phyloP scores from a whole-genome alignment of 768 basidiomycete genomes.

The Hypholoma sublateritium region DNA sequence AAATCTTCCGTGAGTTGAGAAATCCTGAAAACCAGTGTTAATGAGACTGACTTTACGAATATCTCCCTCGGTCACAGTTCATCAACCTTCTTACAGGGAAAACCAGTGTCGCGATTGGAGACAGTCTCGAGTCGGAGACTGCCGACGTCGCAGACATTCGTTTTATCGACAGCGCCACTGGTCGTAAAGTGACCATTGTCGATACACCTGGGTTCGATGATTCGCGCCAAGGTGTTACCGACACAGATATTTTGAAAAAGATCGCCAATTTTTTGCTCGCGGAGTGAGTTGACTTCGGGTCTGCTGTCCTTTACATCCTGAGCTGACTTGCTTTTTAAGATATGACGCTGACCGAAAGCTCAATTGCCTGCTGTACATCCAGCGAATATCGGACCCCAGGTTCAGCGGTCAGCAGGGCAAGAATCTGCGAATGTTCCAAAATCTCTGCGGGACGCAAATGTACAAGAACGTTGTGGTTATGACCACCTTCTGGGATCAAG shows the following conservation, averaged over 20 bases:
- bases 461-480: conserved; percentile 23
- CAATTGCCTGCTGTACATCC: background rate
- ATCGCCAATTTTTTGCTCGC: conserved; percentile 22
- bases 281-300: conserved; percentile 1
- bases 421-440: conserved; percentile 44
- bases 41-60: background rate
- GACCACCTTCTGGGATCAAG: background rate
- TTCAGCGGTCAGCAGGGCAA: conserved; percentile 12
- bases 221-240: conserved; percentile 21
- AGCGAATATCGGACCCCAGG: background rate
- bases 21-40: background rate
- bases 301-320: no score
- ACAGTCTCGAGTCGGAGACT: conserved; percentile 4
- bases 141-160: background rate
- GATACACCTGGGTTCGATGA: conserved; percentile 28
- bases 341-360: background rate
- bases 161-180: conserved; percentile 11
- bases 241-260: conserved; percentile 36
- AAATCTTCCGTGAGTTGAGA: conserved; percentile 1
- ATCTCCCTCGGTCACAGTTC: background rate
- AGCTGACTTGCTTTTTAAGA: no score
- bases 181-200: conserved; percentile 16
- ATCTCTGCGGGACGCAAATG: conserved; percentile 39
- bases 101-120: background rate
- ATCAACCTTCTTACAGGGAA: background rate